Percentiles rank a stretch among this genome's conserved stretches.
Conservation (phyloP, 352 stramenopile genomes). For the Phytophthora fragariae region DNA sequence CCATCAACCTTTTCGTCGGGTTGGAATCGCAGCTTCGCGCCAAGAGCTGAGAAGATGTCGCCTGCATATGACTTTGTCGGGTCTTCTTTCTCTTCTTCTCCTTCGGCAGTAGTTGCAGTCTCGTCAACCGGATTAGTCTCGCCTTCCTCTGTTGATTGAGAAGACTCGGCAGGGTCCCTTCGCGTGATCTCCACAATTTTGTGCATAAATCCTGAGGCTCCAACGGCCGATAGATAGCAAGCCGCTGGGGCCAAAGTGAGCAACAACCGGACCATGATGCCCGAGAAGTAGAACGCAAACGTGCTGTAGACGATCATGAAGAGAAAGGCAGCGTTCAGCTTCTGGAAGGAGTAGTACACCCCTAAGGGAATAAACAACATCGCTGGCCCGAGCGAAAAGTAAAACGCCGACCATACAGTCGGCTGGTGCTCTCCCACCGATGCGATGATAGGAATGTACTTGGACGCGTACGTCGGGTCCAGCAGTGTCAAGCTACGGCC, state of each 20-base stretch:
- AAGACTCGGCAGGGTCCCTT: conserved; percentile 11
- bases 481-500: conserved; percentile 92
- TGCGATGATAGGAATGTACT: conserved; percentile 96
- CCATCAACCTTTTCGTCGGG: conserved; percentile 15
- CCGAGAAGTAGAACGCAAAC: conserved; percentile 93
- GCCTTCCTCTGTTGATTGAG: neutral
- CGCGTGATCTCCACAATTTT: conserved; percentile 42
- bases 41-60: conserved; percentile 43
- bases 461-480: conserved; percentile 94
- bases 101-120: neutral
- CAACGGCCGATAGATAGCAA: conserved; percentile 90
- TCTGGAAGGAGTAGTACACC: conserved; percentile 87
- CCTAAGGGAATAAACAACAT: conserved; percentile 92
- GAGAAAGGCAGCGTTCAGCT: conserved; percentile 68
- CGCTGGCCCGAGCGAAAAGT: conserved; percentile 91
- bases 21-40: conserved; percentile 46
- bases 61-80: conserved; percentile 25
- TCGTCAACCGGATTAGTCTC: neutral
- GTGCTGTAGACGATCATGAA: conserved; percentile 95
- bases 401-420: conserved; percentile 92
- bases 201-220: conserved; percentile 72
- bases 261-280: conserved; percentile 94
- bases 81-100: conserved; percentile 30
- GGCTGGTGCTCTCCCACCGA: conserved; percentile 96
- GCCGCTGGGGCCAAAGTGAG: conserved; percentile 91